A percentile compares a stretch with the other conserved stretches of the same genome.
These are phyloP conservation scores for Bipolaris sorokiniana DNA, from an alignment of 2,329 filamentous ascomycete species.

Conservation along the genomic window DNA sequence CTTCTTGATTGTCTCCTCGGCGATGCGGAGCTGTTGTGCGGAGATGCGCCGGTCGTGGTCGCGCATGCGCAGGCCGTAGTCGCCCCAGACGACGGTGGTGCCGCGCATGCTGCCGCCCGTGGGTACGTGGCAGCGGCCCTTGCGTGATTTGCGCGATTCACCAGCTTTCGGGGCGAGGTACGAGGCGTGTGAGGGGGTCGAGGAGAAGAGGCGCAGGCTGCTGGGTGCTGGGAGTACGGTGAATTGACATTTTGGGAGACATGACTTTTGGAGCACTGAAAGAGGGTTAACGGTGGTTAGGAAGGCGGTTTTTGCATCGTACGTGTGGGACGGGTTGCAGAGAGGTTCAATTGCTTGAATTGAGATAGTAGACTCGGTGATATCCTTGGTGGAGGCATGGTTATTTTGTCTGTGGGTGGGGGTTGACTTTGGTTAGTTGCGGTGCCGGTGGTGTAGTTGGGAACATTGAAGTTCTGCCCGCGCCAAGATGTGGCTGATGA, in stretches of 20 bases:
- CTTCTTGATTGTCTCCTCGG: constrained; percentile 90
- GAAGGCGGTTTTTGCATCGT: constrained; percentile 3
- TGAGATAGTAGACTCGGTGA: constrained; percentile 41
- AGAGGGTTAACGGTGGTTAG: constrained; percentile 14
- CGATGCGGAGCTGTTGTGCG: constrained; percentile 83
- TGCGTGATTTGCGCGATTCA: constrained; percentile 84
- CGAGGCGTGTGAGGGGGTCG: constrained; percentile 65
- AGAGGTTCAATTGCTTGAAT: constrained; percentile 40
- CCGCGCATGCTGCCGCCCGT: constrained; percentile 91
- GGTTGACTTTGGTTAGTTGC: constrained; percentile 1
- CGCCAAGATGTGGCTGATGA: constrained; percentile 28
- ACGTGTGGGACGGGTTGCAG: constrained; percentile 33
- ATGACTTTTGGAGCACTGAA: constrained; percentile 27
- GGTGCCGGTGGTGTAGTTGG: not conserved
- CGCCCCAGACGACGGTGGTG: constrained; percentile 94
- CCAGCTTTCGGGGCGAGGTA: constrained; percentile 85
- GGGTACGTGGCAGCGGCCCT: constrained; percentile 84
- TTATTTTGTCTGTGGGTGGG: constrained; percentile 8
- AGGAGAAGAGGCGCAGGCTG: constrained; percentile 70
- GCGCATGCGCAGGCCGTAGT: constrained; percentile 90
- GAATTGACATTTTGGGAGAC: constrained; percentile 40
- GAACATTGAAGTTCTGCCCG: constrained; percentile 30
- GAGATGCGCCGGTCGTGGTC: constrained; percentile 93
- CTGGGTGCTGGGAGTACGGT: constrained; percentile 36
- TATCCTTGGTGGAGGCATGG: constrained; percentile 53